Percentiles rank a stretch among this genome's conserved stretches.
Evolutionary conservation across 228 moss, liverwort and hornwort genomes (phyloP).

Genomic region (Sphagnum magellanicum): DNA sequence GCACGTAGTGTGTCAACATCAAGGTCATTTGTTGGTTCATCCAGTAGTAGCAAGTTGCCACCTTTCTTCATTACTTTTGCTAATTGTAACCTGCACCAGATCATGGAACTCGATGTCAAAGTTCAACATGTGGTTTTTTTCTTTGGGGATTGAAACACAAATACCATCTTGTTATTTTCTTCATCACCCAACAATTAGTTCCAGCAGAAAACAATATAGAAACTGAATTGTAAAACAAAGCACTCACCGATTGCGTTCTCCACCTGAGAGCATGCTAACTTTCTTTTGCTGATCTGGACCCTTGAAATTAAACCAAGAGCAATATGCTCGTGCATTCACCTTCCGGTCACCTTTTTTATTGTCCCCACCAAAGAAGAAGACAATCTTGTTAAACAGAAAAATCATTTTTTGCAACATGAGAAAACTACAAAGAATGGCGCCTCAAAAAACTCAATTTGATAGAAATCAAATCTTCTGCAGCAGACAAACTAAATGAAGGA

Average conservation of each 20-base stretch:
- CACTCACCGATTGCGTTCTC: conserved; percentile 84
- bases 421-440: too few species aligned
- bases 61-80: conserved; percentile 97
- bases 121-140: too few species aligned
- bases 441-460: too few species aligned
- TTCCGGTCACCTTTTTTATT: conserved; percentile 66
- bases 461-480: too few species aligned
- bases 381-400: too few species aligned
- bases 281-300: conserved; percentile 93
- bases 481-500: too few species aligned
- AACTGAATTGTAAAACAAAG: background rate
- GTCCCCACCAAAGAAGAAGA: too few species aligned
- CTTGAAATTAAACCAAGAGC: conserved; percentile 93
- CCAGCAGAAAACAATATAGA: too few species aligned
- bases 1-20: conserved; percentile 97
- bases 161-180: too few species aligned
- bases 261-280: conserved; percentile 87
- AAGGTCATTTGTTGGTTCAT: conserved; percentile 95
- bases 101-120: background rate
- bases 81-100: conserved; percentile 61
- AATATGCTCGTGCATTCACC: conserved; percentile 80
- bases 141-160: too few species aligned
- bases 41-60: conserved; percentile 83
- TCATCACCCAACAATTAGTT: too few species aligned
- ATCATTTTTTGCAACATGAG: too few species aligned